Conservation (phyloP, 2,329 filamentous ascomycete species). For the Cladosporium sp. region DNA sequence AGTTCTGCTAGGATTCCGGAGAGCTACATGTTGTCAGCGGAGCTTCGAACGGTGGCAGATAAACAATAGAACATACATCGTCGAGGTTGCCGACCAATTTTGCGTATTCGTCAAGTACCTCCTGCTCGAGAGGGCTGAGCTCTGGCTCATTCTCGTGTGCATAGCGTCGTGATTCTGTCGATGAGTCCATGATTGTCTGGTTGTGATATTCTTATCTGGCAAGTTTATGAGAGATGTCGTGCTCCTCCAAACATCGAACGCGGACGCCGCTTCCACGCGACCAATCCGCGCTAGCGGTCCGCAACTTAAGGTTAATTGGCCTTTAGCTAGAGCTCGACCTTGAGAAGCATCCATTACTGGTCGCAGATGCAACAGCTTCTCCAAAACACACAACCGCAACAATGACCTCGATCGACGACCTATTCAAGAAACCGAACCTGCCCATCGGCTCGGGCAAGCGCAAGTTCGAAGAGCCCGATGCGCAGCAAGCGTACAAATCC, state of each 20-base stretch:
- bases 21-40: constrained; percentile 37
- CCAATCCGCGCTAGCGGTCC: constrained; percentile 3
- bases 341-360: background rate
- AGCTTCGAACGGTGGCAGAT: background rate
- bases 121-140: constrained; percentile 67
- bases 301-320: background rate
- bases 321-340: background rate
- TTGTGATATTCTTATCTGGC: background rate
- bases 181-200: background rate
- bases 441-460: constrained; percentile 51
- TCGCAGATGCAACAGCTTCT: background rate
- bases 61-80: constrained; percentile 57
- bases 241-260: background rate
- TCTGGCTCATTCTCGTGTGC: constrained; percentile 14
- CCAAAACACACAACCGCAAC: background rate
- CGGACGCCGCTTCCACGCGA: background rate
- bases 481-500: constrained; percentile 62
- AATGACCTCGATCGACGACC: constrained; percentile 63
- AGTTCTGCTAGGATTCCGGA: constrained; percentile 64
- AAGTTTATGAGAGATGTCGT: background rate
- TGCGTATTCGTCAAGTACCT: constrained; percentile 92
- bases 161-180: constrained; percentile 5
- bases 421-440: constrained; percentile 59
- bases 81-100: constrained; percentile 87
- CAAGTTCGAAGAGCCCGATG: constrained; percentile 57